Base-by-base conservation (phyloP, 371 early-diverging fungal species). In the Fennellomyces sp. region DNA sequence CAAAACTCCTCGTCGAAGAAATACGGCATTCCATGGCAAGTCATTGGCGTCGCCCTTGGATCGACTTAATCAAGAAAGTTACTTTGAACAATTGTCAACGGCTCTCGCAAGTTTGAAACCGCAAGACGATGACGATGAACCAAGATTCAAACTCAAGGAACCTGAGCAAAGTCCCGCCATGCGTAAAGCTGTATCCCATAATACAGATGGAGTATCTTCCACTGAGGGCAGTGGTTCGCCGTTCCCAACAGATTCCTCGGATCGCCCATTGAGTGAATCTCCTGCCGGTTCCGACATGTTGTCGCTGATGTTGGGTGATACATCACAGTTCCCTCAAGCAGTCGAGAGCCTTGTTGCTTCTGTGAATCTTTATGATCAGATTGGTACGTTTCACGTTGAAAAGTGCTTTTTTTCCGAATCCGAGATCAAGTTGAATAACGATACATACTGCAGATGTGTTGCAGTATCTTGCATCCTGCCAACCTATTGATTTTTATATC, bases 281-380 rank as follows among this genome's bases (percentile, higher is more conserved):
- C 60, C 60, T 5, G 33, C 48, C 7, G 60, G 42, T 11, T 36
- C 58, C 2, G 60, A 60, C 23, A 81, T 68, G 38, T 66, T 94
- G 7, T 80, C 88, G 0, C 65, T 94, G 45, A 87, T 88, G 0
- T 66, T 93, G 23, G 85, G 86, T 13, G 91, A 93, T 65, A 79
- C 87, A 17, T 66, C 81, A 13, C 81, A 85, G 48, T 75, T 88
- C 26, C 75, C 75, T 7, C 77, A 76, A 15, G 94, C 95, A 15
- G 80, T 90, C 31, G 72, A 76, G 11, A 77, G 84, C 52, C 73
- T 94, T 13, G 63, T 71, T 17, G 68, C 69, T 13, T 91, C 92
- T 10, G 83, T 87, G 17, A 92, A 91, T 57, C 76, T 95, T 17
- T 91, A 88, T 51, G 95, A 95, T 58, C 94, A 95, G 68, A 79